Conservation (phyloP, 495 filamentous ascomycete species). For the Sabuloglossum arenarium region DNA sequence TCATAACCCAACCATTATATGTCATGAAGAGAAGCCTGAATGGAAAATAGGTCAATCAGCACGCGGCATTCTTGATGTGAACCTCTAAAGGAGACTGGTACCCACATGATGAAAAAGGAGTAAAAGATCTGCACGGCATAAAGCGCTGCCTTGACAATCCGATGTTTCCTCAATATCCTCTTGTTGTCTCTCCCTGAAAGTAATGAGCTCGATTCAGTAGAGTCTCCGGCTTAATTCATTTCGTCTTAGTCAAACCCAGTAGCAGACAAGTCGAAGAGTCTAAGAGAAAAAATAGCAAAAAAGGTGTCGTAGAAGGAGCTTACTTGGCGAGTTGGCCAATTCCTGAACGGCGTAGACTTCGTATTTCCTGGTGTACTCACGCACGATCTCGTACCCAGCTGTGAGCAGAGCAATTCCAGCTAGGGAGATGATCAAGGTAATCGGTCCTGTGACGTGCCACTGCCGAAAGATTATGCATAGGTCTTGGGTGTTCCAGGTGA, state of each 20-base stretch:
- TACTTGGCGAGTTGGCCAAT: constrained; percentile 32
- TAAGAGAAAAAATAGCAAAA: constrained; percentile 1
- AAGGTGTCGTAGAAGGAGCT: constrained; percentile 13
- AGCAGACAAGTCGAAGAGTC: not conserved
- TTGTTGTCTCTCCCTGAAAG: constrained; percentile 36
- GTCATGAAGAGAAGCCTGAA: constrained; percentile 96
- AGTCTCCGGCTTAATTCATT: constrained; percentile 25
- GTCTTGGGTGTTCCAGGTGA: constrained; percentile 81
- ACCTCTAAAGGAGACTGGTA: constrained; percentile 9
- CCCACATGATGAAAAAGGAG: constrained; percentile 98
- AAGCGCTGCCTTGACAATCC: constrained; percentile 54
- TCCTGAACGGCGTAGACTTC: constrained; percentile 38
- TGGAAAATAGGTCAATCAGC: not conserved
- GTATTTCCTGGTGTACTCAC: constrained; percentile 53
- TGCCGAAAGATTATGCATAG: constrained; percentile 87
- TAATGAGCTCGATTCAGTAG: constrained; percentile 42
- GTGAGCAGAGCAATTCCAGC: constrained; percentile 60
- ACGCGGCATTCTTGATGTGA: not conserved
- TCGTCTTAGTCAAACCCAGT: constrained; percentile 4
- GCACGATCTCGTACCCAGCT: constrained; percentile 78
- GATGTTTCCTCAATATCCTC: constrained; percentile 33
- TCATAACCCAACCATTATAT: constrained; percentile 95
- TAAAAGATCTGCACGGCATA: constrained; percentile 96
- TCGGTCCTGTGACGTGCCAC: constrained; percentile 64
- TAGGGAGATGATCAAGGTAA: constrained; percentile 59